These are phyloP conservation scores for Globisporangium echinulatum DNA, from an alignment of 352 stramenopile genomes.

Conservation along the genomic window DNA sequence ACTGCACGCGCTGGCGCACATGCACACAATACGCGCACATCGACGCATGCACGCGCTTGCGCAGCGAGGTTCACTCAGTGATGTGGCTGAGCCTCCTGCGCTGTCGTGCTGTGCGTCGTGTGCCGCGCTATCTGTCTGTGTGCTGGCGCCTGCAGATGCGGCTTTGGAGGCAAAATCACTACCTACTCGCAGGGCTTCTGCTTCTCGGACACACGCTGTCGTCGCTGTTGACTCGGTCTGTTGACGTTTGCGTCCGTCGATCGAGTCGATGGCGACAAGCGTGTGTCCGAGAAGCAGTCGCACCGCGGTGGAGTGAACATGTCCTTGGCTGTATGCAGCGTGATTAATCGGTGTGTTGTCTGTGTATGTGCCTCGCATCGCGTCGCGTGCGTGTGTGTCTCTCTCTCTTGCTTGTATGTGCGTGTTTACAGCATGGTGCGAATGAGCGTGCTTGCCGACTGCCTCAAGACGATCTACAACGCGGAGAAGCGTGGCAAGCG, in stretches of 20 bases:
- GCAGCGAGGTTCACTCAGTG: too few relatives aligned
- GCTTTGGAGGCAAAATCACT: slow-evolving; percentile 59
- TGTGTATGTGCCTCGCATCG: slow-evolving; percentile 6
- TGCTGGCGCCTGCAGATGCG: slow-evolving; percentile 27
- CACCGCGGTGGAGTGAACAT: slow-evolving; percentile 28
- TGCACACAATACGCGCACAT: not conserved
- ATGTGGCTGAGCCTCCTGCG: not conserved
- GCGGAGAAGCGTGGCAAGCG: slow-evolving; percentile 99
- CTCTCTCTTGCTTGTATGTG: slow-evolving; percentile 4
- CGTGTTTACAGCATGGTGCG: slow-evolving; percentile 92
- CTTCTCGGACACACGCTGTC: too few relatives aligned
- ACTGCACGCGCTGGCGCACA: slow-evolving; percentile 7
- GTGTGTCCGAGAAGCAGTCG: not conserved
- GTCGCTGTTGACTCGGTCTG: too few relatives aligned
- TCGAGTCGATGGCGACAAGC: slow-evolving; percentile 12
- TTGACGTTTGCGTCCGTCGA: not conserved
- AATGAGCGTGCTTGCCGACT: slow-evolving; percentile 99
- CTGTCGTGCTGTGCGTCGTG: not conserved
- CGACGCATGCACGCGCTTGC: not conserved
- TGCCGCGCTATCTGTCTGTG: not conserved
- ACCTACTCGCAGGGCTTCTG: slow-evolving; percentile 16
- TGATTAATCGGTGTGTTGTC: slow-evolving; percentile 32
- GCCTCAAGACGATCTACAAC: slow-evolving; percentile 99
- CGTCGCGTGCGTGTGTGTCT: not conserved
- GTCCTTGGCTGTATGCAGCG: slow-evolving; percentile 50